Percentiles rank a stretch among this genome's conserved stretches.
phyloP scores from a whole-genome alignment of 805 yeast genomes.

The Teunomyces atbi region DNA sequence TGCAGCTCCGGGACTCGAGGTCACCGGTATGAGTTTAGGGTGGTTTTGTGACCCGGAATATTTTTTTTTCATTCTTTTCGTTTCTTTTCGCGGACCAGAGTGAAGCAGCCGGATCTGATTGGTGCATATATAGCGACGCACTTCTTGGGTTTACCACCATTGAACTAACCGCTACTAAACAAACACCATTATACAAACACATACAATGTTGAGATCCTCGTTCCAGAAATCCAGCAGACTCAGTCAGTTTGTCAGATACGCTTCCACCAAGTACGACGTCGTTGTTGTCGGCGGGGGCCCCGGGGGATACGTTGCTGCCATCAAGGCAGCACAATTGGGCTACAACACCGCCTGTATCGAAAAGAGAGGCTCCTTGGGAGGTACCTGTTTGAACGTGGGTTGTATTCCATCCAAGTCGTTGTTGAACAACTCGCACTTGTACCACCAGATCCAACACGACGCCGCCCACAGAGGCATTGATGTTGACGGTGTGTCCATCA shows the following conservation, averaged over 20 bases:
- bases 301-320: conserved; percentile 99
- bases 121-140: conserved; percentile 1
- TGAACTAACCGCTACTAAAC: background rate
- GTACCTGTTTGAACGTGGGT: conserved; percentile 98
- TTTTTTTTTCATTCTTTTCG: background rate
- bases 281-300: conserved; percentile 99
- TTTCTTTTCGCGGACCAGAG: conserved; percentile 2
- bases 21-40: background rate
- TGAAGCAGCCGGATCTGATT: conserved; percentile 1
- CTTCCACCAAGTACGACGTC: conserved; percentile 66
- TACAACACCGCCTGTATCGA: conserved; percentile 94
- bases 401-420: conserved; percentile 98
- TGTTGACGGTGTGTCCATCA: conserved; percentile 66
- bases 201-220: conserved; percentile 16
- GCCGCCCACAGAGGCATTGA: conserved; percentile 88
- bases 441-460: conserved; percentile 85
- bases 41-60: background rate
- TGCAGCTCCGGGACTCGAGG: conserved; percentile 1
- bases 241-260: conserved; percentile 39
- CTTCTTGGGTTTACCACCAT: background rate
- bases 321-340: conserved; percentile 97
- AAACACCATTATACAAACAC: background rate
- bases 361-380: conserved; percentile 94
- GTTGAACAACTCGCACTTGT: conserved; percentile 90
- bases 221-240: conserved; percentile 12